Evolutionary conservation across 2,329 filamentous ascomycete species (phyloP), one percentile per base, ranked within the genome.

Genomic region (Aureobasidium sp.): DNA sequence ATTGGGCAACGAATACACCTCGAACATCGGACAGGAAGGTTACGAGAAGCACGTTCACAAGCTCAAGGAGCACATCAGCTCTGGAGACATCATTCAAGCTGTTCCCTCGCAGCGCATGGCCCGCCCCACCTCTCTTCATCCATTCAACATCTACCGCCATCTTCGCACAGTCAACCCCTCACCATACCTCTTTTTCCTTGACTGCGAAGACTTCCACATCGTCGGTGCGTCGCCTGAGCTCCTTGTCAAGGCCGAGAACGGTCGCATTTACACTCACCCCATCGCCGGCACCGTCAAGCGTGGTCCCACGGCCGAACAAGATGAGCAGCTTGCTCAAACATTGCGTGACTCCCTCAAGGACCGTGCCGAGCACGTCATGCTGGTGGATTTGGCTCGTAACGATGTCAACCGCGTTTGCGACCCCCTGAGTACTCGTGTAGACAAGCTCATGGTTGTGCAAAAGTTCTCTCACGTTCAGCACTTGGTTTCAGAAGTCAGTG

Each of bases 381-480:
- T 99, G 68, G 94, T 97, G 51, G 93, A 99, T 74, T 81, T 97
- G 62, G 94, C 94, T 13, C 86, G 94, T 63, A 97, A 99, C 80
- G 94, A 99, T 75, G 86, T 99, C 68, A 97, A 97, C 78, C 87
- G 94, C 53, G 90, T 99, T 26, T 96, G 91, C 75, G 91, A 97
- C 76, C 94, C 94, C 20, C 80, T 87, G 41, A 90, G 90, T 32
- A 96, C 93, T 34, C 86, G 90, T 64, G 94, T 97, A 29, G 94
- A 99, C 79, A 85, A 91, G 59, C 79, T 97, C 66, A 97, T 97
- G 93, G 89, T 91, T 2, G 90, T 95, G 13, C 89, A 96, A 76
- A 88, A 89, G 71, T 99, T 99, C 79, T 94, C 89, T 64, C 94
- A 99, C 75, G 94, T 99, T 32, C 94, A 97, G 80, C 94, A 99